phyloP scores from a whole-genome alignment of 2,329 filamentous ascomycete genomes.

The Trichoderma hamatum region DNA sequence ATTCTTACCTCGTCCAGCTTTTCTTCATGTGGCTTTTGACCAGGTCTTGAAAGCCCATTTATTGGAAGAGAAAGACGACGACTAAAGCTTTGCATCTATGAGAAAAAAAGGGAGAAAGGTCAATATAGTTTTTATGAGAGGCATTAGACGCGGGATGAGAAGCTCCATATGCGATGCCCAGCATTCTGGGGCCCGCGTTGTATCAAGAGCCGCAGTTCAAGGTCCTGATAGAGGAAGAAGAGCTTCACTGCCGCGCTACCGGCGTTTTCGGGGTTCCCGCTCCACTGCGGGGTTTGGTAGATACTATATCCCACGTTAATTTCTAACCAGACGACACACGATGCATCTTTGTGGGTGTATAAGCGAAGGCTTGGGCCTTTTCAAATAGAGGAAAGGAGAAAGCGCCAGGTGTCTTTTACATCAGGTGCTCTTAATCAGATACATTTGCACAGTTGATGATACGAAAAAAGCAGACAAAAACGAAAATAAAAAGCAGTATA shows the following conservation, averaged over 20 bases:
- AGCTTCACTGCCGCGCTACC: slow-evolving; percentile 2
- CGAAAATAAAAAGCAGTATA: not conserved
- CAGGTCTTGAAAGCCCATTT: slow-evolving; percentile 41
- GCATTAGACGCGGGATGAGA: not conserved
- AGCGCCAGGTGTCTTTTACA: not conserved
- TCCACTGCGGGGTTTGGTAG: slow-evolving; percentile 11
- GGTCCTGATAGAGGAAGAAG: not conserved
- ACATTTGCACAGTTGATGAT: not conserved
- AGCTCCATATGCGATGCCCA: not conserved
- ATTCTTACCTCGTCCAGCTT: slow-evolving; percentile 92
- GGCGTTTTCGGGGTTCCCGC: slow-evolving; percentile 18
- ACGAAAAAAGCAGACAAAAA: not conserved
- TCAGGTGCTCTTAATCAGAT: not conserved
- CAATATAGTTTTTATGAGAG: not conserved
- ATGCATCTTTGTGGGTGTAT: not conserved
- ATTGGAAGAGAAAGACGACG: not conserved
- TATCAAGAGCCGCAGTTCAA: not conserved
- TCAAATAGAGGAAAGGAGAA: not conserved
- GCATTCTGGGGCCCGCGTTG: not conserved
- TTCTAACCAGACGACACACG: not conserved
- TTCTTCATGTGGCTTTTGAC: slow-evolving; percentile 85
- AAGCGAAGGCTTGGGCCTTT: not conserved
- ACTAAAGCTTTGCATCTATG: not conserved
- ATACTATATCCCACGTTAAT: slow-evolving; percentile 10
- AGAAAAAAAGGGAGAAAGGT: not conserved